phyloP scores from a whole-genome alignment of 106 monocot genomes.

The Platanthera guangdongensis region DNA sequence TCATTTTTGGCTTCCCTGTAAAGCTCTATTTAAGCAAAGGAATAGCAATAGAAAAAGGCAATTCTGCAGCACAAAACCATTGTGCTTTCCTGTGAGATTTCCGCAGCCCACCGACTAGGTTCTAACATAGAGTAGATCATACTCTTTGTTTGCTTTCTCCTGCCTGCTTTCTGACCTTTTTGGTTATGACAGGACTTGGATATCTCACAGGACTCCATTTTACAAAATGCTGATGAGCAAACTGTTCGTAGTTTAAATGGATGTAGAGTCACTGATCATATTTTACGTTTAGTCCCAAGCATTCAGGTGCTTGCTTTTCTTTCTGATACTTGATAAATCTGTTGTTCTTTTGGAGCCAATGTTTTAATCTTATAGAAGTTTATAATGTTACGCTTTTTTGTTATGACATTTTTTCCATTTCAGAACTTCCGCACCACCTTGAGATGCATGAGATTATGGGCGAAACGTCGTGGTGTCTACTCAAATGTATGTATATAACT shows the following conservation, averaged over 20 bases:
- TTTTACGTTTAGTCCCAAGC: conserved; percentile 81
- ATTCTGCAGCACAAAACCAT: no score
- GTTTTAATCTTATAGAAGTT: neutral
- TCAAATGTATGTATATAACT: conserved; percentile 64
- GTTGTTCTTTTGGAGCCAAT: neutral
- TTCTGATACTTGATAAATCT: neutral
- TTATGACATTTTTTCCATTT: conserved; percentile 12
- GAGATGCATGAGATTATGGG: conserved; percentile 95
- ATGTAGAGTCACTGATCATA: conserved; percentile 89
- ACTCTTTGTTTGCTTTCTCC: neutral
- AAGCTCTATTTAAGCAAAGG: no score
- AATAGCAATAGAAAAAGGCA: no score
- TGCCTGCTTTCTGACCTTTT: neutral
- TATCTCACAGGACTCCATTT: conserved; percentile 81
- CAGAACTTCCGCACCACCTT: conserved; percentile 90
- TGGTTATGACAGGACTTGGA: conserved; percentile 56
- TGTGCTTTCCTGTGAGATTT: no score
- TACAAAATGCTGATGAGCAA: conserved; percentile 94
- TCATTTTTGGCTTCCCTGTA: no score
- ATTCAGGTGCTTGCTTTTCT: conserved; percentile 45
- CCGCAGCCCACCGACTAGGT: no score
- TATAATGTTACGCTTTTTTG: neutral
- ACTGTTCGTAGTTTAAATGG: conserved; percentile 95
- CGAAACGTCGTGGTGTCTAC: conserved; percentile 87
- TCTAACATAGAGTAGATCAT: conserved; percentile 6